phyloP scores from a whole-genome alignment of 2,329 filamentous ascomycete species.

The Cladosporium cucumerinum region DNA sequence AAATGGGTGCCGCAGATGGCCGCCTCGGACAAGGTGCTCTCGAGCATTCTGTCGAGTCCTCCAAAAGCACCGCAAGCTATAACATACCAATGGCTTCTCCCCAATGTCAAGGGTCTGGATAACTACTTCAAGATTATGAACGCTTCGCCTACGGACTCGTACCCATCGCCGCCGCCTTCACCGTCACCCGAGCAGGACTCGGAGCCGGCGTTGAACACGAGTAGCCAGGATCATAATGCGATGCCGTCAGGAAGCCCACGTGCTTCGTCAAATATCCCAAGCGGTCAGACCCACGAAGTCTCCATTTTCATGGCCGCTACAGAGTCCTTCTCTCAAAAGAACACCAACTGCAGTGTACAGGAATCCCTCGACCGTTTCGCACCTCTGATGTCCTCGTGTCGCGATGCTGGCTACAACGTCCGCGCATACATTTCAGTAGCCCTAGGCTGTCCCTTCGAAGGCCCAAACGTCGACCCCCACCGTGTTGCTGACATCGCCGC shows the following conservation, averaged over 20 bases:
- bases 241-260: not conserved
- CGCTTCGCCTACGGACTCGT: slow-evolving; percentile 38
- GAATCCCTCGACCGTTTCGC: slow-evolving; percentile 69
- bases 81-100: slow-evolving; percentile 76
- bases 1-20: slow-evolving; percentile 89
- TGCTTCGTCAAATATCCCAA: slow-evolving; percentile 9
- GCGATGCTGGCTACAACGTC: slow-evolving; percentile 63
- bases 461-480: slow-evolving; percentile 57
- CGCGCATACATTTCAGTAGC: slow-evolving; percentile 79
- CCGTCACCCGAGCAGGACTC: slow-evolving; percentile 32
- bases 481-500: slow-evolving; percentile 61
- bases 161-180: slow-evolving; percentile 45
- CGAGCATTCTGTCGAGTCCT: slow-evolving; percentile 61
- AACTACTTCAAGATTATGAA: slow-evolving; percentile 56
- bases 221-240: too few species aligned
- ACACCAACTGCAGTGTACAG: slow-evolving; percentile 76
- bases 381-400: slow-evolving; percentile 66
- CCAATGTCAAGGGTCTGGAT: slow-evolving; percentile 69
- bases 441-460: slow-evolving; percentile 74
- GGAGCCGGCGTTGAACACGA: slow-evolving; percentile 50
- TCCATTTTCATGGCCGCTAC: slow-evolving; percentile 81
- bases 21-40: slow-evolving; percentile 70
- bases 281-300: slow-evolving; percentile 55
- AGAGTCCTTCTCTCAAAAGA: slow-evolving; percentile 74
- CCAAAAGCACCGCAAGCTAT: slow-evolving; percentile 55